Conservation (phyloP, 1,139 yeast genomes). For the Groenewaldozyma auringiensis region DNA sequence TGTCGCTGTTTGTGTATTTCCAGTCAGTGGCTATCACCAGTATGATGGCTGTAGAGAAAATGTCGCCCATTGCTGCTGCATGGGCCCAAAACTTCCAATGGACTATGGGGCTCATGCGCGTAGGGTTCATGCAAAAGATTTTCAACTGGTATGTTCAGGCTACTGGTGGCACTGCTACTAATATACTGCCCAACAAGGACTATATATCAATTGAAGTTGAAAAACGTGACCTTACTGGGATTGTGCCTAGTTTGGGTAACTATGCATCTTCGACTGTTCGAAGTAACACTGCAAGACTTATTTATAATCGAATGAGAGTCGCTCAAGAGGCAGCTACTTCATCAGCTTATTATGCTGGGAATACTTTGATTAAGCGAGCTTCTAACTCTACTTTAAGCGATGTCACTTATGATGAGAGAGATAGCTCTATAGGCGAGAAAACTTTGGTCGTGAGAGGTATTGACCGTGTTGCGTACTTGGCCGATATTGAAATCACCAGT, state of each 20-base stretch:
- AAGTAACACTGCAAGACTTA: conserved; percentile 13
- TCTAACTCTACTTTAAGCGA: conserved; percentile 41
- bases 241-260: conserved; percentile 15
- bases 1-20: conserved; percentile 86
- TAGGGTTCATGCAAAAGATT: conserved; percentile 74
- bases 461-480: conserved; percentile 79
- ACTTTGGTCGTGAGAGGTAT: conserved; percentile 83
- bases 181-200: conserved; percentile 50
- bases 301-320: conserved; percentile 16
- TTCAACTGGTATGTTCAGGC: conserved; percentile 93
- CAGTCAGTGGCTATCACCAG: conserved; percentile 89
- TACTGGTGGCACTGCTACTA: conserved; percentile 88
- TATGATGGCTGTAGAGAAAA: conserved; percentile 90
- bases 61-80: conserved; percentile 96
- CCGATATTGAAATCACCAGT: conserved; percentile 78
- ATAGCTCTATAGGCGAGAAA: conserved; percentile 46
- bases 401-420: conserved; percentile 69
- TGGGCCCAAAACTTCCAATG: conserved; percentile 98
- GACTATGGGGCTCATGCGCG: conserved; percentile 86
- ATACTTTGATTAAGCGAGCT: conserved; percentile 15
- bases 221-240: conserved; percentile 32
- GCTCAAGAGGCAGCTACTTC: conserved; percentile 33
- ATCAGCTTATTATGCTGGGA: conserved; percentile 26
- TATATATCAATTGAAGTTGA: conserved; percentile 75
- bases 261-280: conserved; percentile 22